Conservation (phyloP, 2,329 filamentous ascomycete species). For the Passalora sequoiae region DNA sequence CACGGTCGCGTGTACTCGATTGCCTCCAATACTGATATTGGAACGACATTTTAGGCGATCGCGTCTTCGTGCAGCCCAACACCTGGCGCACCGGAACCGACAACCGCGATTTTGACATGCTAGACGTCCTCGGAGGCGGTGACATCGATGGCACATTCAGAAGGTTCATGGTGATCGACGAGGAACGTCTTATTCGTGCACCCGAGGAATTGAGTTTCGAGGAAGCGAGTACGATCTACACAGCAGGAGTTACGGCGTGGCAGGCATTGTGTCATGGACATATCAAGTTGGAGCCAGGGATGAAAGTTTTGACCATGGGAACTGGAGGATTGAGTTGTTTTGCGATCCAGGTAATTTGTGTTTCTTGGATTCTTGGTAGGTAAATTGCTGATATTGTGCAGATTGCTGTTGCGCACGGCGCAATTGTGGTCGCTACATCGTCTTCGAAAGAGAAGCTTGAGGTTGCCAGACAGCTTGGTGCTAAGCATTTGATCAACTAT, state of each 20-base stretch:
- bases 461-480: constrained; percentile 51
- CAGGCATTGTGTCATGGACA: constrained; percentile 49
- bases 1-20: too few relatives aligned
- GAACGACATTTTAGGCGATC: too few relatives aligned
- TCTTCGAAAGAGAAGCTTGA: constrained; percentile 52
- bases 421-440: constrained; percentile 53
- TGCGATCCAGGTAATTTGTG: constrained; percentile 26
- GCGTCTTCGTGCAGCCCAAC: constrained; percentile 50
- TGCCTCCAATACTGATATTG: too few relatives aligned
- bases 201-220: constrained; percentile 54
- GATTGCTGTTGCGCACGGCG: constrained; percentile 37
- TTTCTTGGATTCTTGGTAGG: background rate
- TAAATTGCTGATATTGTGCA: constrained; percentile 20
- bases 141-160: constrained; percentile 54
- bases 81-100: constrained; percentile 20
- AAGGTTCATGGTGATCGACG: constrained; percentile 54
- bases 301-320: constrained; percentile 36
- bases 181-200: constrained; percentile 47
- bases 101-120: constrained; percentile 26
- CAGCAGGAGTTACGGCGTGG: constrained; percentile 55
- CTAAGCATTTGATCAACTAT: constrained; percentile 57
- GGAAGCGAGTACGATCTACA: constrained; percentile 56
- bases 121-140: constrained; percentile 46
- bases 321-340: constrained; percentile 42
- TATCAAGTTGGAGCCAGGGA: constrained; percentile 38